A percentile compares a stretch with the other conserved stretches of the same genome.
Evolutionary conservation across 108 stramenopile species (phyloP).

Genomic region (Cyclotella atomus): DNA sequence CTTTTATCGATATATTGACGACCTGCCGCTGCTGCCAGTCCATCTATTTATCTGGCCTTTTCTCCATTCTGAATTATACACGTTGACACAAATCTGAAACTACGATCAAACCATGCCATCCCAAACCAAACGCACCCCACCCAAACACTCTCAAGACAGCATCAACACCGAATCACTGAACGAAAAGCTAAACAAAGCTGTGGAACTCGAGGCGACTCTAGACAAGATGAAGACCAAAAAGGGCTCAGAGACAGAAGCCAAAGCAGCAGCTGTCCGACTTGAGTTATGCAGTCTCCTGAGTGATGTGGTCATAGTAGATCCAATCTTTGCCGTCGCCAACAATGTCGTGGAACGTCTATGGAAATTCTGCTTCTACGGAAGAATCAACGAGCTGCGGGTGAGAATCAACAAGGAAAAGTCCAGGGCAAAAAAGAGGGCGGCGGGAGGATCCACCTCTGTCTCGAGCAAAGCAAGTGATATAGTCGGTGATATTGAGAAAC

Average conservation of each 20-base stretch:
- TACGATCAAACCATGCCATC: too few species aligned
- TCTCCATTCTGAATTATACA: too few species aligned
- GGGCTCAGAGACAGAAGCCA: conserved; percentile 15
- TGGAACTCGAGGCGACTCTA: conserved; percentile 22
- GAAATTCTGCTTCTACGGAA: conserved; percentile 78
- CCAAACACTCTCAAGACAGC: conserved; percentile 23
- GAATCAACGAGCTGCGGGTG: conserved; percentile 57
- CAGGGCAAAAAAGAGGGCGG: conserved; percentile 26
- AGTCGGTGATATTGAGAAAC: conserved; percentile 32
- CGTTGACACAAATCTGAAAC: too few species aligned
- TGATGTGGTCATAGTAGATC: conserved; percentile 71
- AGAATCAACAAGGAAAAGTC: conserved; percentile 56
- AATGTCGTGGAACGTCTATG: conserved; percentile 69
- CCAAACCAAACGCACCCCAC: not conserved
- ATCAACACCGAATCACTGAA: conserved; percentile 33
- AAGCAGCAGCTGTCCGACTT: conserved; percentile 41
- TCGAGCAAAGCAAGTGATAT: conserved; percentile 9
- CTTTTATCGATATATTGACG: too few species aligned
- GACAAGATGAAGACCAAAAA: conserved; percentile 4
- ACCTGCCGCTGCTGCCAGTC: too few species aligned
- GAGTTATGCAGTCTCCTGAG: conserved; percentile 69
- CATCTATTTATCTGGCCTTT: too few species aligned
- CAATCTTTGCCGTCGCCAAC: conserved; percentile 40
- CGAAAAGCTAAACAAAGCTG: conserved; percentile 23
- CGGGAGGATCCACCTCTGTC: not conserved